phyloP scores from a whole-genome alignment of 2,329 filamentous ascomycete species.

The Exophiala alcalophila region DNA sequence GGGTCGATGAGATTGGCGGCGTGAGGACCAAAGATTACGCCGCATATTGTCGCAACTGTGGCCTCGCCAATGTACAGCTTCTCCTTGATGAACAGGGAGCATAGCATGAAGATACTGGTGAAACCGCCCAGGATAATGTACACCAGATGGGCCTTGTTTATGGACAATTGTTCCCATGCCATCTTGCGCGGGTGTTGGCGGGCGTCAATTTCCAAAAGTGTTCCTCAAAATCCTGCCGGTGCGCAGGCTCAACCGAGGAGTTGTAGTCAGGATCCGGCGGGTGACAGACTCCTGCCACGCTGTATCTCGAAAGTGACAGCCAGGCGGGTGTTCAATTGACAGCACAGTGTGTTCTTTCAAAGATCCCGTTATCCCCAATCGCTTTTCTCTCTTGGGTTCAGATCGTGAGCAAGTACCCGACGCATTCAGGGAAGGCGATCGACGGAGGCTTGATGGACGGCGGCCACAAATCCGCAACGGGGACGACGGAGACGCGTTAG shows the following conservation, averaged over 20 bases:
- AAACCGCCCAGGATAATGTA: constrained; percentile 98
- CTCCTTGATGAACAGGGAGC: constrained; percentile 97
- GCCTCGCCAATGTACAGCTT: constrained; percentile 98
- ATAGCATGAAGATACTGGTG: constrained; percentile 96
- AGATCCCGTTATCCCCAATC: constrained; percentile 25
- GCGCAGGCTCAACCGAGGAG: too few relatives aligned
- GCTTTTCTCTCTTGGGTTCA: constrained; percentile 22
- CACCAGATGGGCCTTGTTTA: constrained; percentile 94
- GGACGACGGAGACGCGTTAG: too few relatives aligned
- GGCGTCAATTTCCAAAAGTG: too few relatives aligned
- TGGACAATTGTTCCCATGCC: constrained; percentile 54
- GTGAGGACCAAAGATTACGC: constrained; percentile 68
- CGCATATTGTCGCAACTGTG: constrained; percentile 75
- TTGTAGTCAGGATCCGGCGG: constrained; percentile 9
- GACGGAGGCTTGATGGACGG: too few relatives aligned
- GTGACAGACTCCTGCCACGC: constrained; percentile 26
- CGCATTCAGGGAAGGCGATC: constrained; percentile 23
- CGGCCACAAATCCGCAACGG: too few relatives aligned
- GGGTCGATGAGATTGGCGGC: constrained; percentile 63
- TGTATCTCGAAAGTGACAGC: not conserved
- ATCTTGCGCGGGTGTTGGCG: constrained; percentile 35
- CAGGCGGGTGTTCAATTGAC: constrained; percentile 8
- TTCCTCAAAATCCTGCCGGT: constrained; percentile 10
- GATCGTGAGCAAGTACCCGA: constrained; percentile 21
- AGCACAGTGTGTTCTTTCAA: constrained; percentile 3